Evolutionary conservation across 768 basidiomycete species (phyloP).

Genomic region (Lactarius sp.): DNA sequence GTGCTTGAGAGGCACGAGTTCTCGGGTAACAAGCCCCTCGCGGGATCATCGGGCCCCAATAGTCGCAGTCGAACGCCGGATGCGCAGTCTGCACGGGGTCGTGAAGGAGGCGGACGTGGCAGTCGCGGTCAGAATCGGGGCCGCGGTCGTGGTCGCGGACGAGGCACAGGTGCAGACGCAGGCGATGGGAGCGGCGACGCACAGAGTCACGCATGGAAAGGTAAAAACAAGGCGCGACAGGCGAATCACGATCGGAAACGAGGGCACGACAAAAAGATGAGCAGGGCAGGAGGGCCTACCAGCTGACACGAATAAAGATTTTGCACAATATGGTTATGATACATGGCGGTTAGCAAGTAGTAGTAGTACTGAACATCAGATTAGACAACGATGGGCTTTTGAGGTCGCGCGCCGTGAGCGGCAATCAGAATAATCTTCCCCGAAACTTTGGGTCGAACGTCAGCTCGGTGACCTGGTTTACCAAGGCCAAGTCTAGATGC

Average conservation of each 20-base stretch:
- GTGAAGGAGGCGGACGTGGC: slow-evolving; percentile 24
- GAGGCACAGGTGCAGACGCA: slow-evolving; percentile 17
- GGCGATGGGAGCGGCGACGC: slow-evolving; percentile 35
- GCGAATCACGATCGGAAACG: slow-evolving; percentile 73
- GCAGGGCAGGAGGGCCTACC: slow-evolving; percentile 44
- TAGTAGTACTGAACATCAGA: background rate
- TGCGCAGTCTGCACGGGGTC: slow-evolving; percentile 17
- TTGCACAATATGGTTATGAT: background rate
- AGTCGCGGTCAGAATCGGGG: slow-evolving; percentile 7
- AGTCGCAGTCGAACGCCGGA: slow-evolving; percentile 18
- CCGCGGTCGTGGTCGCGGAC: slow-evolving; percentile 30
- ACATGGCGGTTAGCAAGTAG: slow-evolving; percentile 9
- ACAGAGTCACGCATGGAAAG: slow-evolving; percentile 65
- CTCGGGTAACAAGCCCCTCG: slow-evolving; percentile 49
- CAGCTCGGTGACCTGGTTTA: slow-evolving; percentile 56
- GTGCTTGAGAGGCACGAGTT: too few relatives aligned
- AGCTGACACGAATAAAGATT: background rate
- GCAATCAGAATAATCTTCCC: slow-evolving; percentile 41
- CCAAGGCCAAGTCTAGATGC: slow-evolving; percentile 52
- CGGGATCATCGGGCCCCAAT: slow-evolving; percentile 7
- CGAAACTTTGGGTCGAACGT: slow-evolving; percentile 55
- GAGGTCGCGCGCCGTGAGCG: background rate
- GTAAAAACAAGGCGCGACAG: slow-evolving; percentile 68
- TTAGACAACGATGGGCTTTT: background rate
- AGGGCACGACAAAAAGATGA: slow-evolving; percentile 90